A percentile compares a stretch with the other conserved stretches of the same genome.
Conservation (phyloP, 805 yeast genomes). For the Saccharomycopsis selenospora region DNA sequence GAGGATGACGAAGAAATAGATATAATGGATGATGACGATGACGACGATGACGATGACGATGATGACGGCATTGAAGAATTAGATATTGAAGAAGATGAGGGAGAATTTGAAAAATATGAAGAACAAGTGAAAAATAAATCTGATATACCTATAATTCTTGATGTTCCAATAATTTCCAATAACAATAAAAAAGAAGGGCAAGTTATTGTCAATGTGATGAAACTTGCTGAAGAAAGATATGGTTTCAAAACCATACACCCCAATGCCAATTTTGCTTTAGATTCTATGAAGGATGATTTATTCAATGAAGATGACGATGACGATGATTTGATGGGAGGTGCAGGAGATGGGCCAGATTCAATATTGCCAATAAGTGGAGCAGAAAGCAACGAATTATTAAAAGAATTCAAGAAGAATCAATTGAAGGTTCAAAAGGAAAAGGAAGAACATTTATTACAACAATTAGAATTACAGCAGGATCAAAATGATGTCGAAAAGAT, state of each 20-base stretch:
- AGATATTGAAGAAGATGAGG: conserved; percentile 11
- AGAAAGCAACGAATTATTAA: conserved; percentile 18
- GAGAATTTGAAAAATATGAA: conserved; percentile 11
- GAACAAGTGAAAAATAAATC: conserved; percentile 15
- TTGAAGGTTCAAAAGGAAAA: conserved; percentile 34
- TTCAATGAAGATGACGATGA: conserved; percentile 47
- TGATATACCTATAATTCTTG: conserved; percentile 48
- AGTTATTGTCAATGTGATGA: conserved; percentile 62
- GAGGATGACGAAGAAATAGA: conserved; percentile 15
- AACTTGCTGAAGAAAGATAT: conserved; percentile 74
- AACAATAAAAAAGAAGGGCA: conserved; percentile 42
- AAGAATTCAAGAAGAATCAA: conserved; percentile 21
- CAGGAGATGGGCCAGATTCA: background rate
- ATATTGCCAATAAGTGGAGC: background rate
- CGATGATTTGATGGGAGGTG: conserved; percentile 33
- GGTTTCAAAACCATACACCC: conserved; percentile 74
- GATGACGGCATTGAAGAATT: conserved; percentile 12
- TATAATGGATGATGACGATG: conserved; percentile 17
- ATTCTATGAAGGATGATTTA: conserved; percentile 38
- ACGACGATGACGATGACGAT: conserved; percentile 18
- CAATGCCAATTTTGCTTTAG: conserved; percentile 50
- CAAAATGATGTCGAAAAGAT: conserved; percentile 20
- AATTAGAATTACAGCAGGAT: conserved; percentile 20
- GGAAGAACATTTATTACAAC: conserved; percentile 30
- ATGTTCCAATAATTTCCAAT: conserved; percentile 43